These are phyloP conservation scores for Lachancea mirantina DNA, from an alignment of 805 yeast genomes.

Conservation along the genomic window DNA sequence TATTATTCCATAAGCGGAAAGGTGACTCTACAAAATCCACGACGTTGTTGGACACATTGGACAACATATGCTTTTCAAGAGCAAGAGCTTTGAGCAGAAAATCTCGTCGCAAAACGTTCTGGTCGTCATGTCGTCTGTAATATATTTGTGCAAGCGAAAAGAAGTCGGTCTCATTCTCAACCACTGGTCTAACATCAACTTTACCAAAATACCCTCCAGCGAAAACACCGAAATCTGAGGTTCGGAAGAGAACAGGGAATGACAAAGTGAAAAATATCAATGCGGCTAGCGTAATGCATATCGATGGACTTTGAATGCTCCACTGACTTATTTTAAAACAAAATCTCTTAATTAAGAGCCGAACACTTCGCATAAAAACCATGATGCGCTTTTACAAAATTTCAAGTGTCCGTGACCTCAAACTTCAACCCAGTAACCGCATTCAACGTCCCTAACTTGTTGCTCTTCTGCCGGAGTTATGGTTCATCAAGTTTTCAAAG, in stretches of 20 bases:
- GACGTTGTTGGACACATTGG: constrained; percentile 14
- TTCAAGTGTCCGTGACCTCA: no score
- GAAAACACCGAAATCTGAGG: constrained; percentile 25
- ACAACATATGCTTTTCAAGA: constrained; percentile 30
- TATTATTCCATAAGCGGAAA: constrained; percentile 38
- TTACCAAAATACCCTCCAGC: constrained; percentile 13
- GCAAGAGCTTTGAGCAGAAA: constrained; percentile 32
- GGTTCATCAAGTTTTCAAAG: no score
- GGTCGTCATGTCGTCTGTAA: constrained; percentile 13
- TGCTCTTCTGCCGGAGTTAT: no score
- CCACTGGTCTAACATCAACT: constrained; percentile 1
- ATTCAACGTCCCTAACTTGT: no score
- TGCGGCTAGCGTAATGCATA: constrained; percentile 44
- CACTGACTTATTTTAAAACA: no score
- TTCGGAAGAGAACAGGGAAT: constrained; percentile 41
- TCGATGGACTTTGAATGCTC: constrained; percentile 32
- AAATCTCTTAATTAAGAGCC: no score
- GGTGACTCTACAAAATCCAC: constrained; percentile 34
- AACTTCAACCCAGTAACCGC: no score
- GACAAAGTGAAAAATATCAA: constrained; percentile 40
- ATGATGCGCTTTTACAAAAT: no score
- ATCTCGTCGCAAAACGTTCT: constrained; percentile 30
- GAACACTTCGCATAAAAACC: no score
- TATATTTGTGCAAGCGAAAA: constrained; percentile 21
- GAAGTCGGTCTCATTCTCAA: constrained; percentile 7